phyloP scores from a whole-genome alignment of 1,284 basidiomycete genomes.

The Mycena citricolor region DNA sequence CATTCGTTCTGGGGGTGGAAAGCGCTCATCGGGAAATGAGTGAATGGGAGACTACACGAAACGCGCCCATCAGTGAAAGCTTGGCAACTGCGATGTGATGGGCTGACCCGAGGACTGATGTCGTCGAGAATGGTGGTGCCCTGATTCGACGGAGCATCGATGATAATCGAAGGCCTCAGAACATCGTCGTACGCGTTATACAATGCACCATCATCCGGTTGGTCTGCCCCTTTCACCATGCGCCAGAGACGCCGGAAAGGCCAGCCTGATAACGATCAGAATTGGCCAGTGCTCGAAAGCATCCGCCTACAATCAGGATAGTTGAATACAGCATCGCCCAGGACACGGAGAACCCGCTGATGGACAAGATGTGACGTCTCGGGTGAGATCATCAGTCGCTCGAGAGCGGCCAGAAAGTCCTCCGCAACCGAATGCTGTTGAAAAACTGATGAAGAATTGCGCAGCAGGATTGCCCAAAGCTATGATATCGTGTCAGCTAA shows the following conservation, averaged over 20 bases:
- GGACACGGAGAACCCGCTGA: conserved; percentile 16
- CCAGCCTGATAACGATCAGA: neutral
- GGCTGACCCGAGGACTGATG: conserved; percentile 6
- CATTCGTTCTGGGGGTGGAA: no score
- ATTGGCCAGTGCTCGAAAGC: neutral
- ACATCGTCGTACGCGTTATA: conserved; percentile 18
- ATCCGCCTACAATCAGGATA: conserved; percentile 10
- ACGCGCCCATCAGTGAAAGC: no score
- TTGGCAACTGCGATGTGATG: neutral
- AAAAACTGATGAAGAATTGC: conserved; percentile 20
- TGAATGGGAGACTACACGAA: no score
- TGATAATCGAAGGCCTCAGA: neutral
- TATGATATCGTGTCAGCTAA: neutral
- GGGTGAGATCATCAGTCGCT: conserved; percentile 2
- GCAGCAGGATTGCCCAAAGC: conserved; percentile 21
- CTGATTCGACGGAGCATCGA: neutral
- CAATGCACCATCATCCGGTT: conserved; percentile 7
- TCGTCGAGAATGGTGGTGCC: conserved; percentile 7
- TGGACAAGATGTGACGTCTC: conserved; percentile 14
- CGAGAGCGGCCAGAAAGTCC: conserved; percentile 18
- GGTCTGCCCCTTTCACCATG: conserved; percentile 8
- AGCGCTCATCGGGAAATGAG: no score
- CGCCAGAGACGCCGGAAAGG: conserved; percentile 14
- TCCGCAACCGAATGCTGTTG: conserved; percentile 15
- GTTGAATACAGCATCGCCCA: conserved; percentile 19